These are phyloP conservation scores for Schwanniomyces occidentalis DNA, from an alignment of 805 yeast species.

Conservation along the genomic window DNA sequence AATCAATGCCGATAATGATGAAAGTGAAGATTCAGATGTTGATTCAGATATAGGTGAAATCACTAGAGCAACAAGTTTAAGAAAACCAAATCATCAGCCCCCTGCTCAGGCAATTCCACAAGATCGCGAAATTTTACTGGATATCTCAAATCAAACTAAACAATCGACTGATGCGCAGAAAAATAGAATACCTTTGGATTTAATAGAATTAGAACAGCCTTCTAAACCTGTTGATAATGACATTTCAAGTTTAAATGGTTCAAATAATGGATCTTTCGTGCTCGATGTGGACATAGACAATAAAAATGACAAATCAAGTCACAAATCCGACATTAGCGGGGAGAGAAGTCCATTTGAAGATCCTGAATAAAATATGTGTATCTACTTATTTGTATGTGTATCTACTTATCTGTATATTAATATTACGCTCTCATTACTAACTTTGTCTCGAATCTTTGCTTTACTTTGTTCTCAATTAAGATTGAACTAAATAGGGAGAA, in stretches of 20 bases:
- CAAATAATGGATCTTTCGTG: constrained; percentile 26
- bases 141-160: too few species aligned
- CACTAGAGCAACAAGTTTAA: constrained; percentile 39
- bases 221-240: too few species aligned
- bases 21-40: constrained; percentile 37
- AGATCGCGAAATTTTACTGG: constrained; percentile 16
- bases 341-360: constrained; percentile 33
- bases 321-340: constrained; percentile 9
- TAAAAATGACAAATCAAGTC: neutral
- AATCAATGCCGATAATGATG: constrained; percentile 16
- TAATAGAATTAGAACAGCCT: too few species aligned
- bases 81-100: constrained; percentile 13
- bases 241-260: constrained; percentile 4
- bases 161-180: too few species aligned
- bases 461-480: too few species aligned
- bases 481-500: too few species aligned
- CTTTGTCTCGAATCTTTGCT: too few species aligned
- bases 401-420: too few species aligned
- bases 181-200: too few species aligned
- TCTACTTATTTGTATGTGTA: too few species aligned
- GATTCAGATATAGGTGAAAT: constrained; percentile 50
- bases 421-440: too few species aligned
- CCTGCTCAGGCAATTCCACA: constrained; percentile 5
- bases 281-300: constrained; percentile 21
- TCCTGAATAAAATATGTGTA: constrained; percentile 7